Base-by-base conservation (phyloP, 1,284 basidiomycete species). In the Melanopsichium pennsylvanicum region DNA sequence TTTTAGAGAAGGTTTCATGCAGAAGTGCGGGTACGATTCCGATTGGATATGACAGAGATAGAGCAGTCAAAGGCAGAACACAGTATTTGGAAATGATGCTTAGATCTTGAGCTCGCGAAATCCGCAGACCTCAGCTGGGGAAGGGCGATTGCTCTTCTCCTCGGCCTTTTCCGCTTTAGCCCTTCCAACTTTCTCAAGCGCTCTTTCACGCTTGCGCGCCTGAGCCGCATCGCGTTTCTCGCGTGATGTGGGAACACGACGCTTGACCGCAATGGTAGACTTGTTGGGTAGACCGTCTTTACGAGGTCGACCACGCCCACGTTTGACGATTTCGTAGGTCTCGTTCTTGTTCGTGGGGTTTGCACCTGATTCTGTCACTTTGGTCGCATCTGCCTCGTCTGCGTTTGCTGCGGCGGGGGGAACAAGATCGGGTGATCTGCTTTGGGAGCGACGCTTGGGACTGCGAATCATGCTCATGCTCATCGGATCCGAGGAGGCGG, bases 61-160 rank as follows among this genome's bases (percentile, higher is more conserved):
- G 21, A 23, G 34, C 27, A 43, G 16, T 25, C n/a, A n/a, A 25
- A 35, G 8, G 43, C 11, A 16, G 7, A 25, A 11, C n/a, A n/a
- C n/a, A n/a, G n/a, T n/a, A n/a, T n/a, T n/a, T n/a, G n/a, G n/a
- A n/a, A n/a, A n/a, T n/a, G n/a, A n/a, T n/a, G 38, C n/a, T 64
- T 37, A 74, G 32, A 74, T 74, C 41, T 74, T 74, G 35, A 74
- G 71, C 54, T 74, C 71, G 43, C 63, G 56, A 43, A 74, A 74
- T 15, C 71, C 71, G 40, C 64, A 57, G 2, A 74, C 69, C 26
- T 74, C 70, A 29, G 66, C 67, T 5, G 61, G 55, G 16, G 59
- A 62, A 35, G 56, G 54, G 9, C 60, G 47, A 11, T 43, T 37
- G 9, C 27, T 37, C 16, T 26, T 34, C 1, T 33, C 15, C 13